A percentile compares a stretch with the other conserved stretches of the same genome.
Evolutionary conservation across 2,329 filamentous ascomycete species (phyloP).

Genomic region (Penicillium glabrum): DNA sequence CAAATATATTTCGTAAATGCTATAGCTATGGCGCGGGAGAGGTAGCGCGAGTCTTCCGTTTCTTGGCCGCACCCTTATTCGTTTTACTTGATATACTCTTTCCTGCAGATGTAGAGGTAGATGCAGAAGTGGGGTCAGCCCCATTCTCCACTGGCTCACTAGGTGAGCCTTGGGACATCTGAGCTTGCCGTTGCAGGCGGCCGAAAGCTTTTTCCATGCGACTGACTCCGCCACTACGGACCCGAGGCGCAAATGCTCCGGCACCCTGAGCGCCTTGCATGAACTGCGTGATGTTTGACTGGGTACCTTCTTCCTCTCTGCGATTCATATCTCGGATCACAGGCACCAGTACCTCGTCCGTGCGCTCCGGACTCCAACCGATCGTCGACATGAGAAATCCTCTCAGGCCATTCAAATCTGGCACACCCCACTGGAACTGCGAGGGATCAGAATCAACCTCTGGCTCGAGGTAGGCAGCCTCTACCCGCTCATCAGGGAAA

Average conservation of each 20-base stretch:
- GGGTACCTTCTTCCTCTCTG: slow-evolving; percentile 83
- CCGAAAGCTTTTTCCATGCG: slow-evolving; percentile 75
- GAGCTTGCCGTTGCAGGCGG: slow-evolving; percentile 60
- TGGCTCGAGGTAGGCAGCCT: slow-evolving; percentile 78
- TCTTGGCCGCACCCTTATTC: slow-evolving; percentile 21
- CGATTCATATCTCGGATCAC: slow-evolving; percentile 95
- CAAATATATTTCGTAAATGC: not conserved
- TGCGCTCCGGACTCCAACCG: slow-evolving; percentile 87
- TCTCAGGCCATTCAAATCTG: slow-evolving; percentile 82
- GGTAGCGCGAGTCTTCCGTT: slow-evolving; percentile 22
- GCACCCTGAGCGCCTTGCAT: slow-evolving; percentile 66
- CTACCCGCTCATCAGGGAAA: slow-evolving; percentile 78
- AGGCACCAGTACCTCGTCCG: slow-evolving; percentile 91
- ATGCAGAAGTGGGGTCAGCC: not conserved
- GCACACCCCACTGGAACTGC: slow-evolving; percentile 91
- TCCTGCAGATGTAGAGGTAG: slow-evolving; percentile 1
- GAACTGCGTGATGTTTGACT: slow-evolving; percentile 92
- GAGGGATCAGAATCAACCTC: slow-evolving; percentile 80
- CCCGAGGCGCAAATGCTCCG: slow-evolving; percentile 69
- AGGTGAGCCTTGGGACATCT: slow-evolving; percentile 13
- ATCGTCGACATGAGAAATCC: slow-evolving; percentile 87
- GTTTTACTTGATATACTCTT: slow-evolving; percentile 10
- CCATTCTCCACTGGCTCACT: not conserved
- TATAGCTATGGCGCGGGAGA: not conserved
- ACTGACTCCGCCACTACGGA: slow-evolving; percentile 62